A percentile compares a stretch with the other conserved stretches of the same genome.
These are phyloP conservation scores for Diatrype stigma DNA, from an alignment of 2,329 filamentous ascomycete species.

Conservation along the genomic window DNA sequence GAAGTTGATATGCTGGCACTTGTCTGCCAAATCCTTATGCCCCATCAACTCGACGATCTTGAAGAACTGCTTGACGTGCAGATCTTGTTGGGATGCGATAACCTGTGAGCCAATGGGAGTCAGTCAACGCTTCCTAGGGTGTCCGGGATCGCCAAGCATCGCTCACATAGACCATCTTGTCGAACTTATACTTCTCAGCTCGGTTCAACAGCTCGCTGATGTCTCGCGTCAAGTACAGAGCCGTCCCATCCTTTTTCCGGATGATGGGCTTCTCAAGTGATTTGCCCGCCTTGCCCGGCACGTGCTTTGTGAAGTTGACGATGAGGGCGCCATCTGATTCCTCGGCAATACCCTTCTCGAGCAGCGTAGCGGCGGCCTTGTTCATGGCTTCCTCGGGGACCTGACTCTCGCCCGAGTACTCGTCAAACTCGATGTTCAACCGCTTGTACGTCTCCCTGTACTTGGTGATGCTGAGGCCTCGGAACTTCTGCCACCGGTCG, in stretches of 20 bases:
- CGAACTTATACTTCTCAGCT: conserved; percentile 56
- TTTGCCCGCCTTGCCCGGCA: conserved; percentile 63
- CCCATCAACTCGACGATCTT: conserved; percentile 73
- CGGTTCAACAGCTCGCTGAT: conserved; percentile 70
- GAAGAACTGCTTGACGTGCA: conserved; percentile 71
- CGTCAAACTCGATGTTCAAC: conserved; percentile 59
- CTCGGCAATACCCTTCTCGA: conserved; percentile 60
- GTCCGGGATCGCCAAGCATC: neutral
- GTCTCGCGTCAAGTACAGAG: conserved; percentile 73
- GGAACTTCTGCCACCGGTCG: conserved; percentile 54
- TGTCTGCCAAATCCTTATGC: conserved; percentile 61
- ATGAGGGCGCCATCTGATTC: conserved; percentile 70
- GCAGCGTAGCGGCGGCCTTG: conserved; percentile 56
- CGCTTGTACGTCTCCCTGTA: conserved; percentile 57
- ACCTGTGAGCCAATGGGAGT: conserved; percentile 26
- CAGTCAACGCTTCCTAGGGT: neutral
- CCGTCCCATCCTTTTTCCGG: conserved; percentile 70
- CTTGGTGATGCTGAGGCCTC: conserved; percentile 54
- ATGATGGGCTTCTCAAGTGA: conserved; percentile 67
- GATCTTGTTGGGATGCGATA: conserved; percentile 66
- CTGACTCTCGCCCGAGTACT: conserved; percentile 70
- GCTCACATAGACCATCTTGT: conserved; percentile 70
- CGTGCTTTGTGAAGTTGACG: conserved; percentile 66
- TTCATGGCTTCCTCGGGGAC: conserved; percentile 65
- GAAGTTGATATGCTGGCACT: conserved; percentile 73